Percentiles rank a stretch among this genome's conserved stretches.
Conservation (phyloP, 257 asterid species). For the Anisodus acutangulus region DNA sequence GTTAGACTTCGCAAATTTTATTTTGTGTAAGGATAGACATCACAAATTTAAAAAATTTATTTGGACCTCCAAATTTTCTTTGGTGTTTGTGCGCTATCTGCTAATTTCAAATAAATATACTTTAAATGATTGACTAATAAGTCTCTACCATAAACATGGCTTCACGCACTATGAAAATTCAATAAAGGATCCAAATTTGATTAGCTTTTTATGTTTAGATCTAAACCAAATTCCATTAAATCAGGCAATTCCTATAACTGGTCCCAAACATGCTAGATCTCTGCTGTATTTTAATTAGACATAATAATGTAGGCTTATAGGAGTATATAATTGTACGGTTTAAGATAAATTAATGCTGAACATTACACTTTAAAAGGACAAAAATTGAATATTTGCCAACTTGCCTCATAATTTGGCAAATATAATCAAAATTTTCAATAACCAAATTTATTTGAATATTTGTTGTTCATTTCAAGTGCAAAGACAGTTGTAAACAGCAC, state of each 20-base stretch:
- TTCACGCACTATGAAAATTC: neutral
- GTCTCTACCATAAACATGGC: neutral
- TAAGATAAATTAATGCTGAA: neutral
- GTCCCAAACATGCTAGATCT: slow-evolving; percentile 9
- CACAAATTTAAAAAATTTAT: neutral
- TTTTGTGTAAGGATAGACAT: too few species aligned
- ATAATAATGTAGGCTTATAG: neutral
- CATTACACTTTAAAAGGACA: too few species aligned
- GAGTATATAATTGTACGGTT: slow-evolving; percentile 4
- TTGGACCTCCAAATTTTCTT: neutral
- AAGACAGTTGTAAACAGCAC: slow-evolving; percentile 21
- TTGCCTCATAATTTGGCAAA: neutral
- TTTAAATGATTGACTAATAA: slow-evolving; percentile 17
- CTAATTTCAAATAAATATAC: neutral
- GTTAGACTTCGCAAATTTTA: too few species aligned
- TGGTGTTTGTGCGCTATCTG: neutral
- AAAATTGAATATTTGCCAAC: slow-evolving; percentile 7
- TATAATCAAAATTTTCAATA: slow-evolving; percentile 5
- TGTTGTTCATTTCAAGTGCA: neutral
- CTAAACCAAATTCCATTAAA: slow-evolving; percentile 2
- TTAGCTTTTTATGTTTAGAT: neutral
- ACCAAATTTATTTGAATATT: slow-evolving; percentile 6
- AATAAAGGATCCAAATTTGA: neutral
- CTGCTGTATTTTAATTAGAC: slow-evolving; percentile 17
- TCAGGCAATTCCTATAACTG: neutral